Percentiles rank a stretch among this genome's conserved stretches.
These are phyloP conservation scores for Raphanus raphanistrum DNA, from an alignment of 345 rosid genomes.

Conservation along the genomic window DNA sequence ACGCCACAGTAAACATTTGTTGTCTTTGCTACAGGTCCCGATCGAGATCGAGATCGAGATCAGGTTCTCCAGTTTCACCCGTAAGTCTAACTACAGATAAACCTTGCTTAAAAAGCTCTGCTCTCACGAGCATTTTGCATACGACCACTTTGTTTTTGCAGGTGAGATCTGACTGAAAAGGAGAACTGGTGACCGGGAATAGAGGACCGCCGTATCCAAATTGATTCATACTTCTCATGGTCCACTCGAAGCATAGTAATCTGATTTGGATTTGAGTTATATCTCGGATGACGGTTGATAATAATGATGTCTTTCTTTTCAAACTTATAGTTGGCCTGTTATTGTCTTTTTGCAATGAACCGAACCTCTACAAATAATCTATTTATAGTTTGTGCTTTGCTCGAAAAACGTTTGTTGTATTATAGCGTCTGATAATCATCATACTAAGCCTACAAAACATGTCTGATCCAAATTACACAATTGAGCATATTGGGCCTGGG, in stretches of 20 bases:
- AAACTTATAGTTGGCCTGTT: background rate
- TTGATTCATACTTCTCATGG: background rate
- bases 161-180: conserved; percentile 52
- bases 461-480: no score
- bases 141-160: no score
- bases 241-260: background rate
- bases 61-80: conserved; percentile 53
- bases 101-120: background rate
- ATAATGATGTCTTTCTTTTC: conserved; percentile 2
- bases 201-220: background rate
- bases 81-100: conserved; percentile 48
- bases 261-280: background rate
- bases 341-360: background rate
- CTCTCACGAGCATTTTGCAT: background rate
- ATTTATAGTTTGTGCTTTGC: background rate
- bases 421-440: background rate
- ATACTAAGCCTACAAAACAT: background rate
- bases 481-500: no score
- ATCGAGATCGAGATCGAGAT: conserved; percentile 54
- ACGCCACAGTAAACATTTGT: background rate
- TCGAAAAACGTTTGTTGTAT: background rate
- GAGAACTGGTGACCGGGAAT: background rate
- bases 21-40: conserved; percentile 36
- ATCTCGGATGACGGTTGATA: background rate
- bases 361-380: background rate